Evolutionary conservation across 371 early-diverging fungal genomes (phyloP).

Genomic region (Mortierella polycephala): DNA sequence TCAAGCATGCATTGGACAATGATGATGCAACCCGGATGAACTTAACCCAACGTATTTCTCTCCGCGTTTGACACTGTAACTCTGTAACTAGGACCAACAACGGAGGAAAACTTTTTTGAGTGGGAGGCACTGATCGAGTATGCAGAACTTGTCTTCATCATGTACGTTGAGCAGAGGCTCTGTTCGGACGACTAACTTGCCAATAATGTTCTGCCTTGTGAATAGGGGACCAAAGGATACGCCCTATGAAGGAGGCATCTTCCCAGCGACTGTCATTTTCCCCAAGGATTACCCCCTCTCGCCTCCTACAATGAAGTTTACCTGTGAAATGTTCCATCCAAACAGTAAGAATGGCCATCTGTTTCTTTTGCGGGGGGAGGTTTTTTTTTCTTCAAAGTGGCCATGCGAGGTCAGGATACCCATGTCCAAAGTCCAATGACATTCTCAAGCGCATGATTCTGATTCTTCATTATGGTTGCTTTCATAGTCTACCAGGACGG

Average conservation of each 20-base stretch:
- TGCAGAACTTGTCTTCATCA: conserved; percentile 22
- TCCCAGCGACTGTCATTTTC: conserved; percentile 86
- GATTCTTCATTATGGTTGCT: too few species aligned
- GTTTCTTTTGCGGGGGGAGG: too few species aligned
- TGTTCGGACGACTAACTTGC: too few species aligned
- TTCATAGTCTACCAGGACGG: conserved; percentile 93
- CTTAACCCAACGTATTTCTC: not conserved
- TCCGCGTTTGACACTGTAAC: not conserved
- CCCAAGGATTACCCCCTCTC: conserved; percentile 96
- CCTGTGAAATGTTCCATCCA: conserved; percentile 95
- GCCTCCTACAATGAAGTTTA: conserved; percentile 92
- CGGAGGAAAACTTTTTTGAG: conserved; percentile 93
- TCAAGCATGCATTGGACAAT: not conserved
- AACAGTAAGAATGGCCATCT: conserved; percentile 64
- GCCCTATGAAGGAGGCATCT: conserved; percentile 92
- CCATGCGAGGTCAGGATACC: too few species aligned
- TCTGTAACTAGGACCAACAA: conserved; percentile 74
- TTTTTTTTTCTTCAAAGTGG: too few species aligned
- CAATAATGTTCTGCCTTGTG: not conserved
- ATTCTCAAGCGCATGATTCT: too few species aligned
- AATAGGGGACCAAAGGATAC: conserved; percentile 93
- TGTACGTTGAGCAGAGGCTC: too few species aligned
- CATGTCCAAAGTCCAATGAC: too few species aligned
- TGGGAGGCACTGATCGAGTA: conserved; percentile 98
- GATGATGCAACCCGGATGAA: not conserved